phyloP scores from a whole-genome alignment of 2,329 filamentous ascomycete genomes.

The Emergomyces africanus region DNA sequence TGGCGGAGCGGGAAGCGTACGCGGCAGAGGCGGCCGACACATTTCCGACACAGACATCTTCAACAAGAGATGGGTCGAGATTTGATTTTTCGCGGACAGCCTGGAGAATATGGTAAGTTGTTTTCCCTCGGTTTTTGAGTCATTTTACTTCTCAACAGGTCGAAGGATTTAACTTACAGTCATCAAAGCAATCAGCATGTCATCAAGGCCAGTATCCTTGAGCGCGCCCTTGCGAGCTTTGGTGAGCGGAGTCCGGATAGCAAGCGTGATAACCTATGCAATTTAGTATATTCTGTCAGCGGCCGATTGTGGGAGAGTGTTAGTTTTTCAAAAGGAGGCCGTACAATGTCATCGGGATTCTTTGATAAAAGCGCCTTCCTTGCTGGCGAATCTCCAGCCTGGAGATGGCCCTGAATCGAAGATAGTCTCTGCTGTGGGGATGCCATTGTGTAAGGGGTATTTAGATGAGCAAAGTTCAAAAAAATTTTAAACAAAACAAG shows the following conservation, averaged over 20 bases:
- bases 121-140: neutral
- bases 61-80: slow-evolving; percentile 73
- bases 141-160: neutral
- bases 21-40: slow-evolving; percentile 81
- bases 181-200: slow-evolving; percentile 25
- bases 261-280: slow-evolving; percentile 27
- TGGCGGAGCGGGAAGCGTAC: slow-evolving; percentile 79
- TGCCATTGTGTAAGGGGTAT: slow-evolving; percentile 19
- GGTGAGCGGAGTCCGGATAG: slow-evolving; percentile 27
- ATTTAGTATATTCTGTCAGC: slow-evolving; percentile 3
- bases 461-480: neutral
- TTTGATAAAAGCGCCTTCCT: slow-evolving; percentile 23
- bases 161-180: slow-evolving; percentile 16
- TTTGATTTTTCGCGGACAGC: slow-evolving; percentile 68
- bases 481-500: neutral
- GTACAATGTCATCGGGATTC: slow-evolving; percentile 29
- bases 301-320: neutral
- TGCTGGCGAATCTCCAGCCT: slow-evolving; percentile 15
- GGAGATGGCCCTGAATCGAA: slow-evolving; percentile 31
- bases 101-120: slow-evolving; percentile 25
- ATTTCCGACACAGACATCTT: slow-evolving; percentile 79
- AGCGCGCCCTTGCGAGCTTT: slow-evolving; percentile 30
- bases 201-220: slow-evolving; percentile 26
- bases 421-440: slow-evolving; percentile 26
- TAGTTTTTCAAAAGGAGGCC: slow-evolving; percentile 8